Conservation (phyloP, 2,329 filamentous ascomycete species). For the Exophiala phaeomuriformis region DNA sequence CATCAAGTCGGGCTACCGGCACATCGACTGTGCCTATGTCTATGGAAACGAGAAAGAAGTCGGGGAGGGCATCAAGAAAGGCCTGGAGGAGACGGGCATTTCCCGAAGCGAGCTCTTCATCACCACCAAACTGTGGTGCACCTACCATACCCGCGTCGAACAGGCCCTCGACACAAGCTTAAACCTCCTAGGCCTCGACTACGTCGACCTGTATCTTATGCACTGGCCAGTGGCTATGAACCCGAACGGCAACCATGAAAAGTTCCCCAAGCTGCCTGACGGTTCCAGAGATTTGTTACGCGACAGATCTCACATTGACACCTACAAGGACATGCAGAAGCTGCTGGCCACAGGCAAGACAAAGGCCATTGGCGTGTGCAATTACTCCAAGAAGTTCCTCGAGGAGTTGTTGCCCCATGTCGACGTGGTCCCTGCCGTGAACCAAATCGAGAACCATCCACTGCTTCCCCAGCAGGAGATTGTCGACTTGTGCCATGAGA, state of each 20-base stretch:
- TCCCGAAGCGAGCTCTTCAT: constrained; percentile 60
- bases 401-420: constrained; percentile 43
- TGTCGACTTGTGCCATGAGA: constrained; percentile 42
- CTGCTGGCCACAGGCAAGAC: constrained; percentile 38
- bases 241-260: constrained; percentile 41
- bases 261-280: constrained; percentile 36
- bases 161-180: constrained; percentile 55
- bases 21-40: constrained; percentile 40
- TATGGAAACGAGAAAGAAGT: constrained; percentile 59
- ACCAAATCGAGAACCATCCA: constrained; percentile 49
- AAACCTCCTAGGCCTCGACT: constrained; percentile 57
- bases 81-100: constrained; percentile 51
- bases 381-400: constrained; percentile 45
- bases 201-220: constrained; percentile 65
- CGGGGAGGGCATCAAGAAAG: constrained; percentile 50
- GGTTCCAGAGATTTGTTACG: constrained; percentile 45
- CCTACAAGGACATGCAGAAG: constrained; percentile 48
- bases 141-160: constrained; percentile 56
- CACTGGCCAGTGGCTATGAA: constrained; percentile 55
- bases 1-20: constrained; percentile 33
- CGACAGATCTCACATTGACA: constrained; percentile 27
- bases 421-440: constrained; percentile 41
- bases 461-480: constrained; percentile 48
- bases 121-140: constrained; percentile 64
- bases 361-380: constrained; percentile 47